Evolutionary conservation across 2,329 filamentous ascomycete species (phyloP), one percentile per base, ranked within the genome.

Genomic region (Aspergillus tubingensis): DNA sequence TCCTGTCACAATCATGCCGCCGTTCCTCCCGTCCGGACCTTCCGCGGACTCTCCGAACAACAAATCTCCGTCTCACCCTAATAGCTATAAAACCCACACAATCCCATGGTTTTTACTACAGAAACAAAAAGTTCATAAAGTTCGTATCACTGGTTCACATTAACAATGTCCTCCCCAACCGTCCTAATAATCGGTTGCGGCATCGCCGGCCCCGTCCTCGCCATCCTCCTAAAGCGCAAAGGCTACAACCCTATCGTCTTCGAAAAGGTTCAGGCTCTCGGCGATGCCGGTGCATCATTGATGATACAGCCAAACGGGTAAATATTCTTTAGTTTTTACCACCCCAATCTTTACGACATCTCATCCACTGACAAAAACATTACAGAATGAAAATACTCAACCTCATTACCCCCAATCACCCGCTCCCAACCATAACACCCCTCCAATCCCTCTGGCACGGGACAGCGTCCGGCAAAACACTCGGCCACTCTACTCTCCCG

Each of bases 271-370:
- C 11, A 23, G 13, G n/a, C 23, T 5, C 43, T 59, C 4, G 51
- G 57, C 8, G 57, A 59, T n/a, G 57, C 57, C 3, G 57, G 57
- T 7, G 57, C 57, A 36, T 59, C 57, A 7, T 15, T 59, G 11
- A 48, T 59, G 41, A 43, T 59, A 3, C 36, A 49, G 43, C 57
- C 57, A 4, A 59, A 59, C 5, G 57, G 57, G 57, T 43, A 17
- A 17, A 27, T 11, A n/a, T 10, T 3, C 5, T 27, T 8, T 27
- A 8, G 2, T 3, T 8, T 5, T 15, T 25, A 15, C n/a, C 19
- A 23, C 4, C 10, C 27, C 27, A 8, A 44, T 7, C 38, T 8
- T 3, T 10, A 8, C 25, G 1, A 19, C 49, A 38, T 8, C 15
- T 13, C n/a, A 2, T 2, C 5, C 10, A 3, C 23, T 43, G 8